These are phyloP conservation scores for Suillus hirtellus DNA, from an alignment of 768 basidiomycete species.

Conservation along the genomic window DNA sequence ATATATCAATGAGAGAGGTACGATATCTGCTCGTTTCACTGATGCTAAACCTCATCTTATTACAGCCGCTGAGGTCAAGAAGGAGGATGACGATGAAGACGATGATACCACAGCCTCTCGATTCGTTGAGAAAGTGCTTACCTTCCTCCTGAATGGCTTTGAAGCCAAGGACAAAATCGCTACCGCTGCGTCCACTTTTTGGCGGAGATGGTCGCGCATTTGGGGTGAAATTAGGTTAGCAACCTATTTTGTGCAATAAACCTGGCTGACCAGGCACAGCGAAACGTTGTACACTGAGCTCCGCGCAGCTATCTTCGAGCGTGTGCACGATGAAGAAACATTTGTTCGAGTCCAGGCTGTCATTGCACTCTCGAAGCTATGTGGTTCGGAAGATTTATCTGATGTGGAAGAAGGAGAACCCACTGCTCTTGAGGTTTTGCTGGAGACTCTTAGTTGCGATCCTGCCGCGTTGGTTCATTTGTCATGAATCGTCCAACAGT, in stretches of 20 bases:
- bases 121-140: conserved; percentile 66
- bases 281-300: conserved; percentile 72
- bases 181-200: conserved; percentile 77
- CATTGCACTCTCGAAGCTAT: conserved; percentile 76
- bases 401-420: conserved; percentile 50
- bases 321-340: conserved; percentile 78
- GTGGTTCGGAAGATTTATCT: conserved; percentile 62
- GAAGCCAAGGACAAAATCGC: conserved; percentile 84
- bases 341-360: conserved; percentile 78
- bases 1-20: conserved; percentile 78
- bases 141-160: conserved; percentile 77
- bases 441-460: conserved; percentile 70
- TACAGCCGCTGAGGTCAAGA: conserved; percentile 39
- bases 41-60: not conserved
- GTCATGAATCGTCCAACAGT: no score
- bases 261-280: conserved; percentile 39
- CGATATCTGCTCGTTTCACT: conserved; percentile 13
- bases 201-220: conserved; percentile 73
- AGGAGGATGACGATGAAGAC: conserved; percentile 43
- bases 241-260: not conserved
- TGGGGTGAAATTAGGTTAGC: conserved; percentile 86
- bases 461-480: conserved; percentile 56
- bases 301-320: conserved; percentile 62
- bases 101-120: conserved; percentile 71
- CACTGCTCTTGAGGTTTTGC: conserved; percentile 58